These are phyloP conservation scores for Phytophthora fragariaefolia DNA, from an alignment of 352 stramenopile species.

Conservation along the genomic window DNA sequence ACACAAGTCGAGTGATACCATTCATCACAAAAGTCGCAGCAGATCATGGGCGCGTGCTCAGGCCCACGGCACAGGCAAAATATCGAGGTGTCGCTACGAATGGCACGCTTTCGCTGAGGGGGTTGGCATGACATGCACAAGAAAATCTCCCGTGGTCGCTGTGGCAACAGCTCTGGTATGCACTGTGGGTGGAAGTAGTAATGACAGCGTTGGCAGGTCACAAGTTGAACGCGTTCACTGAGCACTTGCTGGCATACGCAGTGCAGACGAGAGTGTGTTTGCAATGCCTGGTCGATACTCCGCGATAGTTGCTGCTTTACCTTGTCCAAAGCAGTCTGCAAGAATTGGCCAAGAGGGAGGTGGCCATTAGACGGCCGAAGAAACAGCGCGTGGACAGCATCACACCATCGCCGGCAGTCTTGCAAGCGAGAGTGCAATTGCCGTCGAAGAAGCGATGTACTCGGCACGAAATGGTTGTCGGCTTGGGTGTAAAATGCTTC, in stretches of 20 bases:
- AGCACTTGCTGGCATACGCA: conserved; percentile 81
- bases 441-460: conserved; percentile 63
- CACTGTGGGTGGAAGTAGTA: conserved; percentile 69
- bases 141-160: conserved; percentile 19
- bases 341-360: conserved; percentile 49
- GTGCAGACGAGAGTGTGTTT: conserved; percentile 43
- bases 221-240: conserved; percentile 51
- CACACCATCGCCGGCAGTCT: conserved; percentile 72
- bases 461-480: conserved; percentile 63
- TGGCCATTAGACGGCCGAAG: conserved; percentile 49
- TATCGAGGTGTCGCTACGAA: conserved; percentile 24
- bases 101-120: conserved; percentile 19
- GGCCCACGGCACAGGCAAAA: conserved; percentile 79
- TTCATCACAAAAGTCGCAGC: conserved; percentile 89
- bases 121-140: conserved; percentile 28
- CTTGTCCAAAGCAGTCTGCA: conserved; percentile 51
- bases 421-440: conserved; percentile 71
- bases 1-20: conserved; percentile 86
- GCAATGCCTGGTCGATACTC: conserved; percentile 26
- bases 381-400: conserved; percentile 61
- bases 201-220: conserved; percentile 59
- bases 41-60: conserved; percentile 84
- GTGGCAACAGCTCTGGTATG: conserved; percentile 36
- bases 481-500: conserved; percentile 63
- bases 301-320: conserved; percentile 19